Evolutionary conservation across 2,329 filamentous ascomycete species (phyloP).

Genomic region (Byssochlamys sp.): DNA sequence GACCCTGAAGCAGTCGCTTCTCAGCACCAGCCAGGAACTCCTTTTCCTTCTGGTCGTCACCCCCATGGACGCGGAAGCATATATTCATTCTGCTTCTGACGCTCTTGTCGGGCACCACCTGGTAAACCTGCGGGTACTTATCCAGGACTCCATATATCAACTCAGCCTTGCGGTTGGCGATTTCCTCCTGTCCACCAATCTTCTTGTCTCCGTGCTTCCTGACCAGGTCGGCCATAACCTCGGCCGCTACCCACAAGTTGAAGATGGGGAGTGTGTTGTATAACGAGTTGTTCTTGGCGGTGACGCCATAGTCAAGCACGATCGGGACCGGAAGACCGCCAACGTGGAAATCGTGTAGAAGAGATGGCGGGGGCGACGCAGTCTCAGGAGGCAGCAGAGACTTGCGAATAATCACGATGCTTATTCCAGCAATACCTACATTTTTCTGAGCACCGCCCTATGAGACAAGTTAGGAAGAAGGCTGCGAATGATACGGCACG

Average conservation of each 20-base stretch:
- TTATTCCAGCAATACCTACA: constrained; percentile 74
- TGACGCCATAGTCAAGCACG: constrained; percentile 71
- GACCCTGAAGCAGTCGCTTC: constrained; percentile 58
- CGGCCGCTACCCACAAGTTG: constrained; percentile 81
- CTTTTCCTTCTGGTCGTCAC: constrained; percentile 63
- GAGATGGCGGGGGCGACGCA: constrained; percentile 54
- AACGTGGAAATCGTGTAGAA: constrained; percentile 66
- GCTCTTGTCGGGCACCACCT: constrained; percentile 63
- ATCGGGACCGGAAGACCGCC: constrained; percentile 56
- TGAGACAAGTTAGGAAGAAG: constrained; percentile 7
- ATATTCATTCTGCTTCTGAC: constrained; percentile 88
- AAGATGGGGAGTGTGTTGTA: constrained; percentile 97
- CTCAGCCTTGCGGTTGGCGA: constrained; percentile 64
- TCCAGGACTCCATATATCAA: constrained; percentile 72
- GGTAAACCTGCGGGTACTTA: constrained; percentile 61
- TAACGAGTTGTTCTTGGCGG: constrained; percentile 85
- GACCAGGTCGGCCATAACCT: constrained; percentile 71
- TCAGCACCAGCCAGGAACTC: constrained; percentile 66
- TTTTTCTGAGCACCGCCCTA: constrained; percentile 82
- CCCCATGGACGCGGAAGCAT: constrained; percentile 69
- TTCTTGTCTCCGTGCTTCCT: constrained; percentile 53
- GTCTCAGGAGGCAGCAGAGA: constrained; percentile 60
- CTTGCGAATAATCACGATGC: constrained; percentile 77
- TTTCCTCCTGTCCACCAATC: constrained; percentile 64
- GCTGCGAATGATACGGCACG: neutral